A percentile compares a stretch with the other conserved stretches of the same genome.
Conservation (phyloP, 495 filamentous ascomycete species). For the Apodospora peruviana region DNA sequence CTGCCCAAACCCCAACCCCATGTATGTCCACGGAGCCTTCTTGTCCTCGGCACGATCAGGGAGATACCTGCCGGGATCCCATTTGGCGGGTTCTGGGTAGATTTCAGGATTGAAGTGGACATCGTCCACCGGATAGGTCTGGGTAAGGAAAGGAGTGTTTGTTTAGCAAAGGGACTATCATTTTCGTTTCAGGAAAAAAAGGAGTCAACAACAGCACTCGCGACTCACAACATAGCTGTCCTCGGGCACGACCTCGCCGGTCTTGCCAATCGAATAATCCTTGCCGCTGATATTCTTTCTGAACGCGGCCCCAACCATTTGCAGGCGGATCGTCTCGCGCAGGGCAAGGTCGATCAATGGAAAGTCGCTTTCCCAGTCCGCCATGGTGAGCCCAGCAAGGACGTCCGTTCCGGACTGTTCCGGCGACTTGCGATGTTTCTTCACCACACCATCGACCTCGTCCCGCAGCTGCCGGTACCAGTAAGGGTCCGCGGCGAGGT, state of each 20-base stretch:
- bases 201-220: background rate
- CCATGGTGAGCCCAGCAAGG: constrained; percentile 31
- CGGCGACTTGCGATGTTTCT: constrained; percentile 24
- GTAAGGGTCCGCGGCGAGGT: constrained; percentile 30
- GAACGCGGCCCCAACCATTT: constrained; percentile 23
- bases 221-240: constrained; percentile 27
- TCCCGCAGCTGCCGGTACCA: constrained; percentile 34
- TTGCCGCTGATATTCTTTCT: constrained; percentile 33
- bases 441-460: constrained; percentile 35
- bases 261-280: constrained; percentile 28
- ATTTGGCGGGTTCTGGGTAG: constrained; percentile 37
- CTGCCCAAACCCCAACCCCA: constrained; percentile 43
- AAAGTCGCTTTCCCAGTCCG: constrained; percentile 44
- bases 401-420: constrained; percentile 31
- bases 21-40: constrained; percentile 27
- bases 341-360: constrained; percentile 38
- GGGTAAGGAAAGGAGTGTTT: too few relatives aligned
- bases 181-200: background rate
- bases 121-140: constrained; percentile 16
- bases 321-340: constrained; percentile 38
- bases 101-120: constrained; percentile 36
- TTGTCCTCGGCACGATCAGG: constrained; percentile 39
- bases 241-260: constrained; percentile 38
- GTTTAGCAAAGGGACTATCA: background rate
- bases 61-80: constrained; percentile 40